A percentile compares a stretch with the other conserved stretches of the same genome.
phyloP scores from a whole-genome alignment of 1,284 basidiomycete genomes.

The Irpex sp. region DNA sequence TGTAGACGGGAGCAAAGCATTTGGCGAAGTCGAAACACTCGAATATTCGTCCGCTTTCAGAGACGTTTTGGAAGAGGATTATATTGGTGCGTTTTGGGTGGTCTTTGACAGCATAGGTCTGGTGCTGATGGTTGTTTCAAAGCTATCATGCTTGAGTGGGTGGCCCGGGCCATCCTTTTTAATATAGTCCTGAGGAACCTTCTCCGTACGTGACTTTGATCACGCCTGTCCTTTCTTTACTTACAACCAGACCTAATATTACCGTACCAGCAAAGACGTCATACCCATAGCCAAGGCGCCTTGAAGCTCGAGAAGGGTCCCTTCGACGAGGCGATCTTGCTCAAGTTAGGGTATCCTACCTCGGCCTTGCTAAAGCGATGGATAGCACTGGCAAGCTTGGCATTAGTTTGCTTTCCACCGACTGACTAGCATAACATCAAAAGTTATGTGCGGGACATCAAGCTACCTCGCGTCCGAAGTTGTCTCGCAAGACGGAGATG shows the following conservation, averaged over 20 bases:
- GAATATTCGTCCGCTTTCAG: slow-evolving; percentile 34
- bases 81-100: too few species aligned
- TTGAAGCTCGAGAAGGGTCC: slow-evolving; percentile 88
- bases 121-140: too few species aligned
- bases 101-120: too few species aligned
- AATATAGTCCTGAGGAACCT: too few species aligned
- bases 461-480: slow-evolving; percentile 86
- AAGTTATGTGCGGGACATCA: slow-evolving; percentile 88
- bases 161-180: too few species aligned
- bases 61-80: too few species aligned
- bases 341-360: slow-evolving; percentile 83
- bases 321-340: slow-evolving; percentile 69
- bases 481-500: slow-evolving; percentile 62
- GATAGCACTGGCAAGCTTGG: slow-evolving; percentile 70
- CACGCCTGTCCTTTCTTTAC: too few species aligned
- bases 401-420: slow-evolving; percentile 34
- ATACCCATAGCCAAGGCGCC: slow-evolving; percentile 71
- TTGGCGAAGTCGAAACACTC: too few species aligned
- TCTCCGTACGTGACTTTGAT: too few species aligned
- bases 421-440: not conserved
- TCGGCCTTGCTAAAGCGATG: slow-evolving; percentile 88
- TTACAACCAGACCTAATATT: slow-evolving; percentile 17
- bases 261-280: slow-evolving; percentile 25
- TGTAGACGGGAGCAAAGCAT: not conserved
- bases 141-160: too few species aligned